Conservation (phyloP, 345 rosid genomes). For the Corymbia maculata region DNA sequence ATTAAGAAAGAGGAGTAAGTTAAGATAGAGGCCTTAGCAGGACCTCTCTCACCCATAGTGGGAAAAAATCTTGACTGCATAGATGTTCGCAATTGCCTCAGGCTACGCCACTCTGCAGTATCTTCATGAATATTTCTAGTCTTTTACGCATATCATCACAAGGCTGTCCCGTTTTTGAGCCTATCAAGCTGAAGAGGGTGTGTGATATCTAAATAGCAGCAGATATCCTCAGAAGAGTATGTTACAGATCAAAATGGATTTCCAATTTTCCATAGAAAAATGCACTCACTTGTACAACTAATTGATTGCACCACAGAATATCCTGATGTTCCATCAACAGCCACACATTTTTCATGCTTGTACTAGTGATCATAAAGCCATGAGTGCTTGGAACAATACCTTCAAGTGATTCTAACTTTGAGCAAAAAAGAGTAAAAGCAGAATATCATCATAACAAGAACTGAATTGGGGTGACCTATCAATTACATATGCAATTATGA, state of each 20-base stretch:
- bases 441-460: not conserved
- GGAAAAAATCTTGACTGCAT: conserved; percentile 21
- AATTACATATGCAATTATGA: not conserved
- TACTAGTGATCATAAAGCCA: conserved; percentile 87
- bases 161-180: conserved; percentile 66
- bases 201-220: conserved; percentile 69
- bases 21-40: conserved; percentile 12
- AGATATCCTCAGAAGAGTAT: conserved; percentile 13
- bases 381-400: conserved; percentile 89
- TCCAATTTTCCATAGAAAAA: not conserved
- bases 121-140: conserved; percentile 53
- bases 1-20: not conserved
- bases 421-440: not conserved
- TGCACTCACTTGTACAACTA: conserved; percentile 86
- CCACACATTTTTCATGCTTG: conserved; percentile 94
- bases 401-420: conserved; percentile 77
- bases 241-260: not conserved
- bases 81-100: conserved; percentile 38
- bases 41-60: conserved; percentile 31
- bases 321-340: conserved; percentile 98
- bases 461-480: not conserved
- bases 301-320: conserved; percentile 95
- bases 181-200: conserved; percentile 88
- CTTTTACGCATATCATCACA: conserved; percentile 47
- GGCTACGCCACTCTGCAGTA: conserved; percentile 82